These are phyloP conservation scores for Themeda triandra DNA, from an alignment of 176 grass and related monocot genomes.

Conservation along the genomic window DNA sequence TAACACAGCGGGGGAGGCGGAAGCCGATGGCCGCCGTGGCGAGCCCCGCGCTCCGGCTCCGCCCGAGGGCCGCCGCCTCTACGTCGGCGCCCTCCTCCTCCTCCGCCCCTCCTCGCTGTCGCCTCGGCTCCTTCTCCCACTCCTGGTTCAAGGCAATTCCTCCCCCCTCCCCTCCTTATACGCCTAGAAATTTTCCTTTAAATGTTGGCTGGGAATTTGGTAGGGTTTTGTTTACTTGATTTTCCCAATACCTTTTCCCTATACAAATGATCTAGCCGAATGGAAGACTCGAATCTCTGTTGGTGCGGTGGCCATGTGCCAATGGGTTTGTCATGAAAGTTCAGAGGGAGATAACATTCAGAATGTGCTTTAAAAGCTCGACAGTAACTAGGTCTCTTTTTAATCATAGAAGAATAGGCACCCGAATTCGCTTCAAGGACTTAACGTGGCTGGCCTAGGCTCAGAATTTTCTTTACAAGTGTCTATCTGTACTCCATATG, in stretches of 20 bases:
- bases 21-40: slow-evolving; percentile 37
- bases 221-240: background rate
- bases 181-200: background rate
- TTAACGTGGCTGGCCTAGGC: background rate
- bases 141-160: slow-evolving; percentile 30
- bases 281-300: background rate
- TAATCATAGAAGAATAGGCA: background rate
- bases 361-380: background rate
- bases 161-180: background rate
- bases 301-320: background rate
- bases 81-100: background rate
- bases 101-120: slow-evolving; percentile 16
- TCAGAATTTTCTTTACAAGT: background rate
- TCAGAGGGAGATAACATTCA: background rate
- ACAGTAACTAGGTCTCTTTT: background rate
- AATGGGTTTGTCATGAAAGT: background rate
- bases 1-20: slow-evolving; percentile 24
- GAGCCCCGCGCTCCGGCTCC: slow-evolving; percentile 28
- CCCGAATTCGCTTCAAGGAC: background rate
- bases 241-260: background rate
- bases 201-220: background rate
- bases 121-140: slow-evolving; percentile 25
- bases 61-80: slow-evolving; percentile 16
- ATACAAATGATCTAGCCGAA: background rate
- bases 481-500: background rate